phyloP scores from a whole-genome alignment of 208 protist species.

The Crithidia thermophila region DNA sequence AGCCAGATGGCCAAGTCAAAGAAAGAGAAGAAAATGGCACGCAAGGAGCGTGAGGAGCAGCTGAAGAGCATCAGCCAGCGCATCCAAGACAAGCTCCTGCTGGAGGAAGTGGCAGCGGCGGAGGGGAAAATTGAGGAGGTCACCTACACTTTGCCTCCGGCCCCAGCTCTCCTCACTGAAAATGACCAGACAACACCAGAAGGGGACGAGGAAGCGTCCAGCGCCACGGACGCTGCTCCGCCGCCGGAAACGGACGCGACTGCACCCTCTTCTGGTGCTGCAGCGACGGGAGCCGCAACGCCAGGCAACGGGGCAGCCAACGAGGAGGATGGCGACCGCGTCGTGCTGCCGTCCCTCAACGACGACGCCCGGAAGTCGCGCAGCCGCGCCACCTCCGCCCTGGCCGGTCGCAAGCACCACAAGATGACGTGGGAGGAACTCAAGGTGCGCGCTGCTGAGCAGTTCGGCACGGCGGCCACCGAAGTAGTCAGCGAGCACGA shows the following conservation, averaged over 20 bases:
- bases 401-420: slow-evolving; percentile 45
- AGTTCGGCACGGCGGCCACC: slow-evolving; percentile 39
- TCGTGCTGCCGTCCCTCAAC: slow-evolving; percentile 30
- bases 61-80: slow-evolving; percentile 41
- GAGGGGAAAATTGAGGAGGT: slow-evolving; percentile 39
- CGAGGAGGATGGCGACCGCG: slow-evolving; percentile 36
- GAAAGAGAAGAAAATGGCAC: slow-evolving; percentile 43
- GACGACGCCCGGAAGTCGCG: background rate
- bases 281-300: slow-evolving; percentile 3
- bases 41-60: slow-evolving; percentile 50
- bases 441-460: slow-evolving; percentile 52
- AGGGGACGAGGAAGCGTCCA: background rate
- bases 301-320: slow-evolving; percentile 1
- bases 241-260: background rate
- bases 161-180: slow-evolving; percentile 14
- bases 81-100: slow-evolving; percentile 40
- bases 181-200: too few species aligned
- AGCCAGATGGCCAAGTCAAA: slow-evolving; percentile 30
- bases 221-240: background rate
- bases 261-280: background rate
- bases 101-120: slow-evolving; percentile 21
- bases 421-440: slow-evolving; percentile 69
- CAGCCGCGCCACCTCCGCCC: slow-evolving; percentile 5
- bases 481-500: slow-evolving; percentile 97
- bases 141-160: slow-evolving; percentile 48